A percentile compares a stretch with the other conserved stretches of the same genome.
phyloP scores from a whole-genome alignment of 2,329 filamentous ascomycete species.

The Alternaria angustiovoidea region DNA sequence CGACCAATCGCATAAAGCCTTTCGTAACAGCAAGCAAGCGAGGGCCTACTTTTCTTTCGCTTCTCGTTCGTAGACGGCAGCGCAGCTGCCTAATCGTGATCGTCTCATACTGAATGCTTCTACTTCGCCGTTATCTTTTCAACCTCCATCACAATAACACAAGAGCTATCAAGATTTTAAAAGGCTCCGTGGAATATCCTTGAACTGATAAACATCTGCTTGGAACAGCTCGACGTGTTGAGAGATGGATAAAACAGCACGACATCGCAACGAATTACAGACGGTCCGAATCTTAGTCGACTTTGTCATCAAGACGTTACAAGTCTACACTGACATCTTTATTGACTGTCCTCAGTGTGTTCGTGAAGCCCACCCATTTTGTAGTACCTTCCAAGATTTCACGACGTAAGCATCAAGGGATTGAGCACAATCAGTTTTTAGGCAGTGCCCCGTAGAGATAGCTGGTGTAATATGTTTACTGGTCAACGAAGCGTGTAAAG shows the following conservation, averaged over 20 bases:
- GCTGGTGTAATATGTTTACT: background rate
- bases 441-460: background rate
- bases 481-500: background rate
- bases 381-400: background rate
- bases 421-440: no score
- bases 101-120: background rate
- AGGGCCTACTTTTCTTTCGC: no score
- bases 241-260: background rate
- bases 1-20: no score
- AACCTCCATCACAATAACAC: background rate
- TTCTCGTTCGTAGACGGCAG: no score
- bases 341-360: background rate
- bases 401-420: background rate
- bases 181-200: background rate
- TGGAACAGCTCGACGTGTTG: background rate
- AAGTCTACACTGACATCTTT: background rate
- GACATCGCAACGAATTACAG: background rate
- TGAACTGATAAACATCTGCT: background rate
- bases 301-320: background rate
- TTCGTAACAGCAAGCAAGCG: no score
- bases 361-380: background rate
- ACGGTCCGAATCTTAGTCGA: background rate
- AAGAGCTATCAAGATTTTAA: background rate
- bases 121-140: background rate
- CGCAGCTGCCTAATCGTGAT: no score